Evolutionary conservation across 148 eudicot species (phyloP).

Genomic region (Amaranthus palmeri): DNA sequence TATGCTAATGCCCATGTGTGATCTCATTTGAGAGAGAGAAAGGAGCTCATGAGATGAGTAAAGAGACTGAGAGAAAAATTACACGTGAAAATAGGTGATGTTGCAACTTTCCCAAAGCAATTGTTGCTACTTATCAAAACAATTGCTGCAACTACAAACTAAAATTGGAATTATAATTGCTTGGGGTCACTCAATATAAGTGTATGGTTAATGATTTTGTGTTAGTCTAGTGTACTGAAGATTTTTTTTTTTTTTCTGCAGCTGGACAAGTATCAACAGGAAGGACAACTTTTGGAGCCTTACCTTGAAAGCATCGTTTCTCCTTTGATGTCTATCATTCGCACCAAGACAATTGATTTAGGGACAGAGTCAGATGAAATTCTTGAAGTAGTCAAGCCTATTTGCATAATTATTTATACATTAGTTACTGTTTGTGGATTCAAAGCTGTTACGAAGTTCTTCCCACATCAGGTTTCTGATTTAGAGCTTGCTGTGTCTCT

Average conservation of each 20-base stretch:
- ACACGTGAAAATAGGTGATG: too few relatives aligned
- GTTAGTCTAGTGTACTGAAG: slow-evolving; percentile 8
- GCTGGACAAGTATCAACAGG: slow-evolving; percentile 96
- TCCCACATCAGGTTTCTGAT: slow-evolving; percentile 98
- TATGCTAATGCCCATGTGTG: too few relatives aligned
- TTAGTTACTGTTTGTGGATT: slow-evolving; percentile 90
- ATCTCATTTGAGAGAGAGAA: too few relatives aligned
- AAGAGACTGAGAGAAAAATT: too few relatives aligned
- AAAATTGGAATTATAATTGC: not conserved
- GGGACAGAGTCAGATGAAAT: slow-evolving; percentile 58
- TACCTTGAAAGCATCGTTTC: slow-evolving; percentile 87
- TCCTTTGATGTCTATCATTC: slow-evolving; percentile 82
- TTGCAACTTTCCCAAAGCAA: too few relatives aligned
- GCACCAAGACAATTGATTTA: slow-evolving; percentile 53
- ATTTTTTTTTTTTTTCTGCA: slow-evolving; percentile 30
- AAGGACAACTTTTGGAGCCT: slow-evolving; percentile 88
- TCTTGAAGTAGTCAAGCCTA: slow-evolving; percentile 71
- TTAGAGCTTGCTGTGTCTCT: slow-evolving; percentile 90
- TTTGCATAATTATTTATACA: slow-evolving; percentile 70
- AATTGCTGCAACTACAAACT: not conserved
- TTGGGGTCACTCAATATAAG: not conserved
- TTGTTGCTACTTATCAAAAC: not conserved
- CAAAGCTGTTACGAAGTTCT: slow-evolving; percentile 92
- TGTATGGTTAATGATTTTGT: slow-evolving; percentile 3
- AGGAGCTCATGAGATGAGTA: too few relatives aligned